A percentile compares a stretch with the other conserved stretches of the same genome.
These are phyloP conservation scores for Pterocarpus santalinus DNA, from an alignment of 306 rosid species.

Conservation along the genomic window DNA sequence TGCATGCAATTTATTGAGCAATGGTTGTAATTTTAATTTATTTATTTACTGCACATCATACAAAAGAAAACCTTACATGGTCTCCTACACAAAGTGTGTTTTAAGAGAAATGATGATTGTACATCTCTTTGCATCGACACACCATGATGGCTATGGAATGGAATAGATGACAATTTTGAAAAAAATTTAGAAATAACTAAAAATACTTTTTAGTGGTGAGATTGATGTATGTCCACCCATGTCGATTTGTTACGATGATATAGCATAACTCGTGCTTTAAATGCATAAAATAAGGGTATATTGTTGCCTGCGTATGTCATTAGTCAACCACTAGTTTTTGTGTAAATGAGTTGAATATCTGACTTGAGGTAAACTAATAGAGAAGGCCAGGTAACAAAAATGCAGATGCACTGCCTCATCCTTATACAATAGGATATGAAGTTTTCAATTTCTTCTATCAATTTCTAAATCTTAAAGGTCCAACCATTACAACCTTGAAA, in stretches of 20 bases:
- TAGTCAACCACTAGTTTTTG: not conserved
- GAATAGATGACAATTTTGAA: too few species aligned
- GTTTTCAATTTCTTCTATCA: not conserved
- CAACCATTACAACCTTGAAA: not conserved
- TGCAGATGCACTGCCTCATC: not conserved
- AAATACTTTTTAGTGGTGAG: too few species aligned
- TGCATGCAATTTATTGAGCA: constrained; percentile 35
- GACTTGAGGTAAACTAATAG: too few species aligned
- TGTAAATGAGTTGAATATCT: too few species aligned
- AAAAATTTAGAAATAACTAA: too few species aligned
- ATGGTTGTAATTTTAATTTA: not conserved
- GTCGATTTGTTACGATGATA: too few species aligned
- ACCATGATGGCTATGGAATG: too few species aligned
- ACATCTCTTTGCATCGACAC: too few species aligned
- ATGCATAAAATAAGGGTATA: not conserved
- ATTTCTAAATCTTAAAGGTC: not conserved
- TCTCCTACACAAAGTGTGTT: not conserved
- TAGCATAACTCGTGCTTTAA: not conserved
- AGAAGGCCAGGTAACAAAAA: not conserved
- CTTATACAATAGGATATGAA: not conserved
- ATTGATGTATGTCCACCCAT: too few species aligned
- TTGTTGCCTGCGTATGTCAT: not conserved
- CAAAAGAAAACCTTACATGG: not conserved
- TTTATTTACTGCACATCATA: not conserved
- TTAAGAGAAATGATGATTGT: too few species aligned